Evolutionary conservation across 2,329 filamentous ascomycete genomes (phyloP).

Genomic region (Tympanopsis confertula): DNA sequence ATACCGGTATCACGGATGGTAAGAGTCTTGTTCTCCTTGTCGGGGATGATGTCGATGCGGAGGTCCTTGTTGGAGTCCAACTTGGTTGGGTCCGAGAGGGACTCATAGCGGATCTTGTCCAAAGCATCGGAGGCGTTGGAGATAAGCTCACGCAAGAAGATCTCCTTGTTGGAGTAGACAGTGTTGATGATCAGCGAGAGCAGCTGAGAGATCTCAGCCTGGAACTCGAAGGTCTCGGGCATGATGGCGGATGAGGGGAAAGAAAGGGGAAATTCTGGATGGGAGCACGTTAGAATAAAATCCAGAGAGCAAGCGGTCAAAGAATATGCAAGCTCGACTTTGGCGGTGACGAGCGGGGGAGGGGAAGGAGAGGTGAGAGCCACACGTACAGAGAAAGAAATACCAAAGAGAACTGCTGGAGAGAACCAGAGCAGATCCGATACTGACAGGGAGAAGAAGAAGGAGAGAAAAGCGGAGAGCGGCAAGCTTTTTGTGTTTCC

Average conservation of each 20-base stretch:
- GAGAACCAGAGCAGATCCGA: too few relatives aligned
- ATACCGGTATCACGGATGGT: conserved; percentile 98
- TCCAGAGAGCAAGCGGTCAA: conserved; percentile 3
- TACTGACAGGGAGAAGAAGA: too few relatives aligned
- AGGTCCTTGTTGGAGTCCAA: conserved; percentile 96
- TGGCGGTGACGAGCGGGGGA: background rate
- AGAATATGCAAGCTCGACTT: too few relatives aligned
- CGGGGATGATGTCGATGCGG: conserved; percentile 95
- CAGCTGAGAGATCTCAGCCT: conserved; percentile 99
- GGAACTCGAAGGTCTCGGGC: conserved; percentile 99
- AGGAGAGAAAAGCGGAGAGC: too few relatives aligned
- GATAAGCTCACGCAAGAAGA: conserved; percentile 96
- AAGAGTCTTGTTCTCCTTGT: conserved; percentile 95
- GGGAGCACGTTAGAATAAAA: too few relatives aligned
- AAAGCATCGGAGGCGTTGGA: conserved; percentile 98
- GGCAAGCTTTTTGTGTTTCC: conserved; percentile 7
- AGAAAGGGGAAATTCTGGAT: background rate
- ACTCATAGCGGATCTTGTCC: conserved; percentile 99
- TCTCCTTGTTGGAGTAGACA: conserved; percentile 99
- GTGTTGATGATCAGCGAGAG: conserved; percentile 99
- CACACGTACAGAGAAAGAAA: background rate
- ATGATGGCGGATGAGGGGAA: conserved; percentile 42
- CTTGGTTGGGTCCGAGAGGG: conserved; percentile 92
- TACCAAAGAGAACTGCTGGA: too few relatives aligned
- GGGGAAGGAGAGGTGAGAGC: background rate